Percentiles rank a stretch among this genome's conserved stretches.
These are phyloP conservation scores for Sphenostylis stenocarpa DNA, from an alignment of 306 rosid genomes.

Conservation along the genomic window DNA sequence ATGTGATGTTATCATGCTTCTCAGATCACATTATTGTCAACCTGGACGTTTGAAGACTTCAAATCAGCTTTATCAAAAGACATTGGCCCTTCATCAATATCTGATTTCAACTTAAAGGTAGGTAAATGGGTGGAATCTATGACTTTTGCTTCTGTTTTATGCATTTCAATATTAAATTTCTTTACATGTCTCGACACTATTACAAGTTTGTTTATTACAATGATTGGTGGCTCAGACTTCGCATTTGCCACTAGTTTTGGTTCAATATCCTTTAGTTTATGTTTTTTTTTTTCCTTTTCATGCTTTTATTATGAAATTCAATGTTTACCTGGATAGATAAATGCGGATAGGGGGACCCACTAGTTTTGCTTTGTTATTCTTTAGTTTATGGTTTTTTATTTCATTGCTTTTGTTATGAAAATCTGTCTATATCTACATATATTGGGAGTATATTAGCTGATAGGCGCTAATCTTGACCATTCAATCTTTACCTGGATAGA, in stretches of 20 bases:
- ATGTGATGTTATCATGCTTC: slow-evolving; percentile 26
- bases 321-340: not conserved
- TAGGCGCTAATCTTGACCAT: no score
- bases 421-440: no score
- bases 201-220: slow-evolving; percentile 14
- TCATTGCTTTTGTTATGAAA: no score
- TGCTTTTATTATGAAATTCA: not conserved
- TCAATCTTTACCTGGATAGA: not conserved
- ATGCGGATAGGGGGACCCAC: not conserved
- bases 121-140: slow-evolving; percentile 15
- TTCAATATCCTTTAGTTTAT: not conserved
- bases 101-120: slow-evolving; percentile 80
- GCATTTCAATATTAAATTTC: not conserved
- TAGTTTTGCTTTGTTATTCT: no score
- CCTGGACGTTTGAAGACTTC: slow-evolving; percentile 75
- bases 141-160: not conserved
- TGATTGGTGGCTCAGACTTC: slow-evolving; percentile 1
- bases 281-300: not conserved
- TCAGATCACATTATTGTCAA: slow-evolving; percentile 58
- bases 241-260: not conserved
- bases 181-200: slow-evolving; percentile 5
- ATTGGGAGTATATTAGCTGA: no score
- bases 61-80: slow-evolving; percentile 56
- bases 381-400: no score
- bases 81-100: slow-evolving; percentile 55